phyloP scores from a whole-genome alignment of 306 rosid genomes.

The Vigna nakashimae region DNA sequence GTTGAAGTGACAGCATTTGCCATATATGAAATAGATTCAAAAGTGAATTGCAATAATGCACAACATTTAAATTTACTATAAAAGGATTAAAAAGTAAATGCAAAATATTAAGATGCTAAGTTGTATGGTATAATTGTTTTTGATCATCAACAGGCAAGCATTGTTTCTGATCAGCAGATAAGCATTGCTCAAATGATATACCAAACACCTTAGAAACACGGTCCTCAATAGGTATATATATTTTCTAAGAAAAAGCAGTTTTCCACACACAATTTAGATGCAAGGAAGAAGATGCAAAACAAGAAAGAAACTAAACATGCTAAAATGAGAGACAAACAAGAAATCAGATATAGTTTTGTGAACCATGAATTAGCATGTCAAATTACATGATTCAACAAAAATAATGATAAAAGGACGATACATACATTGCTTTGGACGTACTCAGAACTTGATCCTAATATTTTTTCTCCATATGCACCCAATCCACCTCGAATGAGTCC shows the following conservation, averaged over 20 bases:
- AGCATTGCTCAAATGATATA: slow-evolving; percentile 3
- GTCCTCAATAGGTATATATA: not conserved
- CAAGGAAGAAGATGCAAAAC: not conserved
- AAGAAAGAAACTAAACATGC: slow-evolving; percentile 13
- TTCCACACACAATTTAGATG: not conserved
- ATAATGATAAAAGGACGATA: slow-evolving; percentile 1
- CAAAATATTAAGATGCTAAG: not conserved
- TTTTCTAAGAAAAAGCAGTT: not conserved
- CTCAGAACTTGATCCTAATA: slow-evolving; percentile 95
- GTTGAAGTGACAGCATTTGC: not conserved
- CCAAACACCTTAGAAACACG: slow-evolving; percentile 12
- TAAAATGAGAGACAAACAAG: not conserved
- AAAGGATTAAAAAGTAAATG: not conserved
- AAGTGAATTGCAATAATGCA: not conserved
- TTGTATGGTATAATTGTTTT: not conserved
- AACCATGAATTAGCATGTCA: slow-evolving; percentile 46
- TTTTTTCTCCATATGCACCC: slow-evolving; percentile 95
- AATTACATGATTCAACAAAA: not conserved
- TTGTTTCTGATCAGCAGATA: slow-evolving; percentile 18
- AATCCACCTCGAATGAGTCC: slow-evolving; percentile 95
- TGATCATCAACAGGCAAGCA: slow-evolving; percentile 3
- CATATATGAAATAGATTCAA: slow-evolving; percentile 33
- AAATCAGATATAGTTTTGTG: not conserved
- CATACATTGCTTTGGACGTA: slow-evolving; percentile 99
- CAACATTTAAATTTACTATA: not conserved